These are phyloP conservation scores for Picea engelmannii DNA, from an alignment of 83 land plant genomes.

Conservation along the genomic window DNA sequence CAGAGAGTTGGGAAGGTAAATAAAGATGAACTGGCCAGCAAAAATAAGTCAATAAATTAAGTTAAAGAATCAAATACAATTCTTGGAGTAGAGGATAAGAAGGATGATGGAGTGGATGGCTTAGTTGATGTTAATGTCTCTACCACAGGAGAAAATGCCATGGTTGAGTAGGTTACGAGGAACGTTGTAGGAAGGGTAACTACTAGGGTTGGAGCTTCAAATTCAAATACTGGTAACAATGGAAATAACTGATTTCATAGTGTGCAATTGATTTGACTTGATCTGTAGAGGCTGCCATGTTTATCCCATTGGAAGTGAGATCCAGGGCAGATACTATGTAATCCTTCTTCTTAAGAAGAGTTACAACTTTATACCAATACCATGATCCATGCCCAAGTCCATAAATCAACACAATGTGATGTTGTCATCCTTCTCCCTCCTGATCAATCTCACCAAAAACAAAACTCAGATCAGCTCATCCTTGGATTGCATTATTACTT, in stretches of 20 bases:
- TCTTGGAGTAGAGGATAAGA: conserved; percentile 72
- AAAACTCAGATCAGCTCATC: too few species aligned
- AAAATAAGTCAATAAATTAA: background rate
- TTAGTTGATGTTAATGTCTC: background rate
- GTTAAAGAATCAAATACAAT: background rate
- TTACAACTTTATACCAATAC: background rate
- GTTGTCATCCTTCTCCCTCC: background rate
- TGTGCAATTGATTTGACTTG: conserved; percentile 20
- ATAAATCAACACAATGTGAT: conserved; percentile 37
- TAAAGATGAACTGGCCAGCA: background rate
- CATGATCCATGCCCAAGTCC: conserved; percentile 47
- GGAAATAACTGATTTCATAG: background rate
- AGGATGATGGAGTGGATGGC: conserved; percentile 1
- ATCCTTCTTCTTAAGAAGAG: too few species aligned
- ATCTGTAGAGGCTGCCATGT: background rate
- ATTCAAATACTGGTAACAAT: background rate
- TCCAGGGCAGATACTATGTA: too few species aligned
- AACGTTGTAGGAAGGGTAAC: conserved; percentile 3
- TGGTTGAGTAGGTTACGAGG: background rate
- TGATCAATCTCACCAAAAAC: too few species aligned
- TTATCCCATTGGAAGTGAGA: too few species aligned
- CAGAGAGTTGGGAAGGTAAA: background rate
- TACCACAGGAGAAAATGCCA: background rate
- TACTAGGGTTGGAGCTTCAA: conserved; percentile 1
- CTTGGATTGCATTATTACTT: too few species aligned